phyloP scores from a whole-genome alignment of 78 protist genomes.

The Tieghemostelium lacteum region DNA sequence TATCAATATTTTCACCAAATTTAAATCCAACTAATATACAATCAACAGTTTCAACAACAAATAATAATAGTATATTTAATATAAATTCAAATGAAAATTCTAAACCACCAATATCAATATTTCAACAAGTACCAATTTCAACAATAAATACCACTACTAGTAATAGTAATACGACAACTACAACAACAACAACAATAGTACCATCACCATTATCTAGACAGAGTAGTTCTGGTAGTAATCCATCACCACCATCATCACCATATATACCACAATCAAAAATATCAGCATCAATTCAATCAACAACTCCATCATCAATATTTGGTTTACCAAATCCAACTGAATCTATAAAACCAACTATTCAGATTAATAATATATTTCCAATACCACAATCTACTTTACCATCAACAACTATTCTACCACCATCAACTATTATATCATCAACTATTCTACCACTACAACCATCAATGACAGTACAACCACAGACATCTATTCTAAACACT shows the following conservation, averaged over 20 bases:
- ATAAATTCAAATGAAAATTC: too few species aligned
- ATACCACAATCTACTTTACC: neutral
- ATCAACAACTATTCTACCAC: constrained; percentile 7
- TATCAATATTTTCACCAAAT: too few species aligned
- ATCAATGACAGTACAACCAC: neutral
- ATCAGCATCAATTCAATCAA: neutral
- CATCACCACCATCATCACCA: neutral
- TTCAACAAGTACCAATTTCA: too few species aligned
- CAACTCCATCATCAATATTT: neutral
- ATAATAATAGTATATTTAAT: too few species aligned
- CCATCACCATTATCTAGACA: too few species aligned
- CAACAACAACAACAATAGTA: neutral
- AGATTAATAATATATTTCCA: neutral
- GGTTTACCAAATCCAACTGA: neutral
- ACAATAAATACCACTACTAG: neutral
- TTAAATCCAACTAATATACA: too few species aligned
- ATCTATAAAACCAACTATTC: neutral
- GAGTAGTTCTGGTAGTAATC: neutral
- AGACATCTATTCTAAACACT: neutral
- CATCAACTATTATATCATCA: neutral
- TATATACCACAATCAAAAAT: neutral
- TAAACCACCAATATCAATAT: too few species aligned
- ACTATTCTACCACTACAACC: neutral
- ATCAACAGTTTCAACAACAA: too few species aligned
- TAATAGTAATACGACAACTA: too few species aligned